Conservation (phyloP, 2,329 filamentous ascomycete genomes). For the Claviceps spartinae region DNA sequence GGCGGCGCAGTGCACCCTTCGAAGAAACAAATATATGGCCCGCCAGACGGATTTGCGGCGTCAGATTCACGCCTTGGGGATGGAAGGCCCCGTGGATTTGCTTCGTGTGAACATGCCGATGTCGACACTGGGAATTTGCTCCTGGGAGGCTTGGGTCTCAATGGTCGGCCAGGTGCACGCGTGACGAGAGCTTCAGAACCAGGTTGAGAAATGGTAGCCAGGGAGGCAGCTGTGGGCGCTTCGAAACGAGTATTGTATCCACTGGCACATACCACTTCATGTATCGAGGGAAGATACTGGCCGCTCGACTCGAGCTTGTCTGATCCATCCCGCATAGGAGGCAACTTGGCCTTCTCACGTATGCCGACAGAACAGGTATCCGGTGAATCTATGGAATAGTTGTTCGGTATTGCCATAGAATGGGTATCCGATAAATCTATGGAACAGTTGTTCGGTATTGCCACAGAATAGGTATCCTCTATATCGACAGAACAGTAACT, state of each 20-base stretch:
- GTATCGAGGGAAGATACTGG: constrained; percentile 26
- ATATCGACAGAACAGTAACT: too few relatives aligned
- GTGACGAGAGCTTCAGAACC: constrained; percentile 15
- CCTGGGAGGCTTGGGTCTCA: constrained; percentile 19
- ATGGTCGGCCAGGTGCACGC: constrained; percentile 22
- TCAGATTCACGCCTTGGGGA: constrained; percentile 44
- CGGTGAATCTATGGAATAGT: too few relatives aligned
- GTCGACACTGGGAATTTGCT: constrained; percentile 23
- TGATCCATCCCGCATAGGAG: constrained; percentile 24
- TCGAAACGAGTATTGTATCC: constrained; percentile 14
- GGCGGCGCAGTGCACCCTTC: constrained; percentile 55
- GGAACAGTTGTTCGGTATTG: too few relatives aligned
- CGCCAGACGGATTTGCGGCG: constrained; percentile 37
- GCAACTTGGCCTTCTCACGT: constrained; percentile 15
- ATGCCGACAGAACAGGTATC: constrained; percentile 10
- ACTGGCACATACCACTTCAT: constrained; percentile 9
- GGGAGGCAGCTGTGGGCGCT: constrained; percentile 17
- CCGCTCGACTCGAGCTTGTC: constrained; percentile 21
- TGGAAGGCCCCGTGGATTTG: constrained; percentile 29
- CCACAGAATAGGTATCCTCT: too few relatives aligned
- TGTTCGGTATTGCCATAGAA: too few relatives aligned
- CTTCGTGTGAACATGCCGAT: constrained; percentile 36
- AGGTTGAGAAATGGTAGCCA: constrained; percentile 15
- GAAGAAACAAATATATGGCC: constrained; percentile 43
- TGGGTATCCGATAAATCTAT: too few relatives aligned